A percentile compares a stretch with the other conserved stretches of the same genome.
Evolutionary conservation across 2,329 filamentous ascomycete species (phyloP).

Genomic region (Colletotrichum ledebouriae): DNA sequence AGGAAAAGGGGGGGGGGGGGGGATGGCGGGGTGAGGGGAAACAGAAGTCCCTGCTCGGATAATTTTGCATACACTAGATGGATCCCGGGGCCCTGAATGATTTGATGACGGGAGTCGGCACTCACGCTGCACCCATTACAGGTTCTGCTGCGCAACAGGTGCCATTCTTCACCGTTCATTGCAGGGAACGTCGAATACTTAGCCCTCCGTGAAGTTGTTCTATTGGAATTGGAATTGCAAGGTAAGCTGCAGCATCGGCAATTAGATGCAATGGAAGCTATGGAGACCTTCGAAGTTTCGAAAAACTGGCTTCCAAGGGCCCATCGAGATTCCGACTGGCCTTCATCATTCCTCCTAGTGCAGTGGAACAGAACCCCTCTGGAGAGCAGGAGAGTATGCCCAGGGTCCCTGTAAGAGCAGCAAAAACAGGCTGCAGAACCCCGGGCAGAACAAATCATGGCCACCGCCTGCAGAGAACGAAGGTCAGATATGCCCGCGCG

Average conservation of each 20-base stretch:
- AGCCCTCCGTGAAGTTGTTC: slow-evolving; percentile 3
- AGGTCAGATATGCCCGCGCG: too few species aligned
- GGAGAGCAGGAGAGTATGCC: neutral
- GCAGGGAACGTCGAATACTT: slow-evolving; percentile 9
- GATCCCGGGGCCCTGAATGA: too few species aligned
- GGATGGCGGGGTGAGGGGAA: neutral
- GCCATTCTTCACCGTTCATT: slow-evolving; percentile 5
- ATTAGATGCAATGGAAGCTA: slow-evolving; percentile 40
- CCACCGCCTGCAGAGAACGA: neutral
- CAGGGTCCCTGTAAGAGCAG: slow-evolving; percentile 2
- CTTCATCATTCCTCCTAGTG: neutral
- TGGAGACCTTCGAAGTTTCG: slow-evolving; percentile 31
- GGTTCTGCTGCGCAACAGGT: neutral
- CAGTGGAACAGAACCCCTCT: slow-evolving; percentile 11
- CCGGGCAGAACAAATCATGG: neutral
- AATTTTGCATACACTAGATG: slow-evolving; percentile 15
- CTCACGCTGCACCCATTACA: neutral
- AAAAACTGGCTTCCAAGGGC: slow-evolving; percentile 5
- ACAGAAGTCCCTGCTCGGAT: slow-evolving; percentile 21
- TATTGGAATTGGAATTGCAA: slow-evolving; percentile 11
- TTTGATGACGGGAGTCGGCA: neutral
- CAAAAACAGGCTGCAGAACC: too few species aligned
- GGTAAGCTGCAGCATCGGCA: slow-evolving; percentile 28
- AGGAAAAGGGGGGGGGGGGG: neutral
- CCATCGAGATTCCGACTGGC: slow-evolving; percentile 13